Base-by-base conservation (phyloP, 2,329 filamentous ascomycete genomes). In the Fusarium protoensiforme region DNA sequence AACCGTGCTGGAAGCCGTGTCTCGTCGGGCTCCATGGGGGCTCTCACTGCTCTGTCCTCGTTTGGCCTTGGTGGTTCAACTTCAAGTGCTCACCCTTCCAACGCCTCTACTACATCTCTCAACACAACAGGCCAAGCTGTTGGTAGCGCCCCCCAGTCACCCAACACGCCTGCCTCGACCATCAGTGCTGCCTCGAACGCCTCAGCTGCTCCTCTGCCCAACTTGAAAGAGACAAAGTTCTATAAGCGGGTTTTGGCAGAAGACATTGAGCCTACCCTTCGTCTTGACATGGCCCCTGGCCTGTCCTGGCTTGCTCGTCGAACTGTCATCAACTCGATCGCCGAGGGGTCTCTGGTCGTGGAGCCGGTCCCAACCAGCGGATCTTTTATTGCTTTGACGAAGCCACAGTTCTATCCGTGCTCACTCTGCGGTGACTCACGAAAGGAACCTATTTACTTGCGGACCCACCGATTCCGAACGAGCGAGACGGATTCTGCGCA, bases 271-370 rank as follows among this genome's bases (percentile, higher is more conserved):
- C 96, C 96, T 1, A 98, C 96, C 0, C 85, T 99, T 11, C 92
- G 96, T 46, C 89, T 99, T 5, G 96, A 99, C 81, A 89, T 91
- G 3, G 95, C 96, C 0, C 96, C 96, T 0, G 94, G 95, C 0
- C 89, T 99, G 31, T 98, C 95, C 1, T 99, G 96, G 94, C 88
- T 99, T 54, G 95, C 94, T 57, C 92, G 96, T 53, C 92, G 96
- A 65, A 93, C 92, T 7, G 95, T 98, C 7, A 83, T 98, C 39
- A 92, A 89, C 69, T 92, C 94, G 61, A 93, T 99, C 74, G 93
- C 92, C 22, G 93, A 97, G 39, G 96, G 96, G 13, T 92, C 91
- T 13, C 86, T 99, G 22, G 91, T 98, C 5, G 95, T 99, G 5
- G 96, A 99, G 80, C 96, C 95, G 2, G 92, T 96, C 68, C 91